phyloP scores from a whole-genome alignment of 2,329 filamentous ascomycete genomes.

The Fusarium anthophilum region DNA sequence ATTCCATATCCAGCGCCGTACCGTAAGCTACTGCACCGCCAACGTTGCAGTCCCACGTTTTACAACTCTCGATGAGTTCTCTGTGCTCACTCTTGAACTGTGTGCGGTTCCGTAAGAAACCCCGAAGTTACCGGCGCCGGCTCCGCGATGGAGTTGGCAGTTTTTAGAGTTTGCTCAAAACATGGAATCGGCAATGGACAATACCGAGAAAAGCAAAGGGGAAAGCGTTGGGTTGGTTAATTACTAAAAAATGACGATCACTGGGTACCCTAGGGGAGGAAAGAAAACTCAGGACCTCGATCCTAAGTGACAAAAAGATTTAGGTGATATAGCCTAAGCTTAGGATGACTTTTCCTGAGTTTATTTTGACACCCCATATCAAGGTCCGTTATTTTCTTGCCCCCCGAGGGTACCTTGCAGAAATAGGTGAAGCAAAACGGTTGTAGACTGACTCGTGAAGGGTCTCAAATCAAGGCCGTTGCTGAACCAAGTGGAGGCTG shows the following conservation, averaged over 20 bases:
- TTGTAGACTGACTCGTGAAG: not conserved
- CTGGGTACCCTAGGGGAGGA: not conserved
- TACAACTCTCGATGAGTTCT: constrained; percentile 13
- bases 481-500: constrained; percentile 4
- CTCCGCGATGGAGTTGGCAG: constrained; percentile 1
- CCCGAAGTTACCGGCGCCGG: not conserved
- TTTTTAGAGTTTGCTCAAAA: constrained; percentile 23
- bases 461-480: not conserved
- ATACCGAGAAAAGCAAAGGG: not conserved
- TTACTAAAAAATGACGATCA: not conserved
- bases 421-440: not conserved
- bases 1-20: not conserved
- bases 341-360: too few species aligned
- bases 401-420: not conserved
- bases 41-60: constrained; percentile 19
- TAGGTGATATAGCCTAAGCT: too few species aligned
- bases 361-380: too few species aligned
- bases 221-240: not conserved
- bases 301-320: too few species aligned
- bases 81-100: not conserved
- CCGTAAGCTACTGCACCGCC: not conserved
- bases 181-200: constrained; percentile 2
- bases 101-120: constrained; percentile 9
- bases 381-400: too few species aligned
- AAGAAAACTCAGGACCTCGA: too few species aligned